phyloP scores from a whole-genome alignment of 2,329 filamentous ascomycete genomes.

The Chrysosphaeria jannelii region DNA sequence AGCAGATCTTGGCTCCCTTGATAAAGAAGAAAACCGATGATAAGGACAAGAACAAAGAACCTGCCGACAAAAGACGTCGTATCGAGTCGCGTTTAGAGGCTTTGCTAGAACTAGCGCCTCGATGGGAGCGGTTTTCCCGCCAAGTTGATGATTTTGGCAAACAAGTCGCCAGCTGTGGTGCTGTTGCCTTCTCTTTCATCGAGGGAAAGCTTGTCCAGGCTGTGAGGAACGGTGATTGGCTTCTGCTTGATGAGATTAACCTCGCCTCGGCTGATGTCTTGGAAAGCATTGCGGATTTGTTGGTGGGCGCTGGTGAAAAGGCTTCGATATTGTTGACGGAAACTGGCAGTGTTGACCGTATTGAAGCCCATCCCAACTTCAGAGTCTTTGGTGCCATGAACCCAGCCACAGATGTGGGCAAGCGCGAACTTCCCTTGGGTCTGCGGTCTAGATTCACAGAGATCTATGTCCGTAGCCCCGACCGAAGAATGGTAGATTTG shows the following conservation, averaged over 20 bases:
- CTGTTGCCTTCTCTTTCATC: constrained; percentile 81
- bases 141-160: constrained; percentile 53
- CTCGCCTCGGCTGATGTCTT: constrained; percentile 81
- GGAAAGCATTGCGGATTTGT: constrained; percentile 70
- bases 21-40: constrained; percentile 11
- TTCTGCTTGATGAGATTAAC: constrained; percentile 91
- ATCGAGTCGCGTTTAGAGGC: constrained; percentile 34
- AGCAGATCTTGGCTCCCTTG: constrained; percentile 30
- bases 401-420: constrained; percentile 87
- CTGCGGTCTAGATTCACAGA: constrained; percentile 85
- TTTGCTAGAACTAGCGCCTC: constrained; percentile 22
- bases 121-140: constrained; percentile 56
- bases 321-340: constrained; percentile 79
- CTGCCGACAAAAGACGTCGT: no score
- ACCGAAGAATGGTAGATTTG: constrained; percentile 62
- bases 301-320: constrained; percentile 36
- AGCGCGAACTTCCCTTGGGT: constrained; percentile 70
- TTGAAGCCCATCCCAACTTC: constrained; percentile 74
- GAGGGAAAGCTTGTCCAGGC: constrained; percentile 93
- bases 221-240: constrained; percentile 88
- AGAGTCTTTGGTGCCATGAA: constrained; percentile 98
- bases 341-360: constrained; percentile 71
- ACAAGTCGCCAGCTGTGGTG: constrained; percentile 41
- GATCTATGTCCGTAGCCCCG: constrained; percentile 74
- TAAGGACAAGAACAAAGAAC: constrained; percentile 36